These are phyloP conservation scores for Corylus heterophylla DNA, from an alignment of 306 rosid genomes.

Conservation along the genomic window DNA sequence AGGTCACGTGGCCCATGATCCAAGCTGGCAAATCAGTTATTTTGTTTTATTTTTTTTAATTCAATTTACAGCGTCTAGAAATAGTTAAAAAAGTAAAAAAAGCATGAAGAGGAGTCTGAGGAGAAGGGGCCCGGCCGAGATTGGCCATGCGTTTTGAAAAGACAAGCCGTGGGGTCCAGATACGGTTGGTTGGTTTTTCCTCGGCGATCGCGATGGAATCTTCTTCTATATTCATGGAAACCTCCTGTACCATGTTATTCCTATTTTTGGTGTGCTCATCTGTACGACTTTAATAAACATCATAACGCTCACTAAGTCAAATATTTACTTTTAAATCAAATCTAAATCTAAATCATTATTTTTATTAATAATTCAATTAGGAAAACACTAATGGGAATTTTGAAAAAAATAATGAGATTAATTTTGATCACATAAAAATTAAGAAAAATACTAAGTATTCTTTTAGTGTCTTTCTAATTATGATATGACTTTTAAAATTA, in stretches of 20 bases:
- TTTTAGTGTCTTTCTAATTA: too few relatives aligned
- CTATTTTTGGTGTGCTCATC: too few relatives aligned
- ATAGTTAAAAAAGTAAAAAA: background rate
- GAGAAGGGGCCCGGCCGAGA: background rate
- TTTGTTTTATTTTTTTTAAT: background rate
- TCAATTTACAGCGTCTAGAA: background rate
- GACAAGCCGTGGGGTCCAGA: background rate
- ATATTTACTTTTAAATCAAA: too few relatives aligned
- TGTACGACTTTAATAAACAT: too few relatives aligned
- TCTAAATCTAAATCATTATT: too few relatives aligned
- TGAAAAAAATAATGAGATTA: too few relatives aligned
- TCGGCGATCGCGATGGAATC: slow-evolving; percentile 12
- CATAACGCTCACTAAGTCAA: too few relatives aligned
- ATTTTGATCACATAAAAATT: too few relatives aligned
- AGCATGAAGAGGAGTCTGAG: background rate
- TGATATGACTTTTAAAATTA: too few relatives aligned
- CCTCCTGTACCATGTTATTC: background rate
- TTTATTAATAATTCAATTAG: too few relatives aligned
- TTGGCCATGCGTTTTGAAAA: background rate
- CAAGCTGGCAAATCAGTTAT: slow-evolving; percentile 3
- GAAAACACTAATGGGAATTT: too few relatives aligned
- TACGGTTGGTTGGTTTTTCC: slow-evolving; percentile 6
- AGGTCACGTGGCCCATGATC: slow-evolving; percentile 13
- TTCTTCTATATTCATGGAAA: slow-evolving; percentile 3
- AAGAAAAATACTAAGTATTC: too few relatives aligned